Conservation (phyloP, 345 rosid genomes). For the Arabis alpina region DNA sequence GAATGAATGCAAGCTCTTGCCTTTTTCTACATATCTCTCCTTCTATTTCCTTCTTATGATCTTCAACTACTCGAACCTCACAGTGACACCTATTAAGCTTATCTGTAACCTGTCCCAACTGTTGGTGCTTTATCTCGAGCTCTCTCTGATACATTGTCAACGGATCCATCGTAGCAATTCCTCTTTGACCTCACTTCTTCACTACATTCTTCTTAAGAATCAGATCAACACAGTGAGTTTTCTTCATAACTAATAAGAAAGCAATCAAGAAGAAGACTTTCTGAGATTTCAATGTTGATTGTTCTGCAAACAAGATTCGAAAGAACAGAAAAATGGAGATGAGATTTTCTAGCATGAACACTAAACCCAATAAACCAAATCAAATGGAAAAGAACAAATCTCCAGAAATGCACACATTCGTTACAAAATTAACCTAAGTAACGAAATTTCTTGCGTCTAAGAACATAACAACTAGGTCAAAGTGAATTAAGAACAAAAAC, state of each 20-base stretch:
- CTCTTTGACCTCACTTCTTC: conserved; percentile 21
- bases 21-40: too few relatives aligned
- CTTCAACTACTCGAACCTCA: conserved; percentile 6
- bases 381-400: neutral
- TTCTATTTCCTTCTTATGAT: neutral
- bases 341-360: too few relatives aligned
- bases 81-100: neutral
- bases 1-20: too few relatives aligned
- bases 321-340: too few relatives aligned
- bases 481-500: too few relatives aligned
- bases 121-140: neutral
- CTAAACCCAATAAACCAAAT: too few relatives aligned
- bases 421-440: neutral
- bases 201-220: conserved; percentile 9
- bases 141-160: conserved; percentile 14
- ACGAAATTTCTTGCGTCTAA: neutral
- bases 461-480: too few relatives aligned
- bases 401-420: too few relatives aligned
- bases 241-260: too few relatives aligned
- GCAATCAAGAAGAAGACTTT: too few relatives aligned
- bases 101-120: neutral
- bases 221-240: too few relatives aligned
- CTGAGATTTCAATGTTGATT: neutral
- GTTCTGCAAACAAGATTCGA: neutral
- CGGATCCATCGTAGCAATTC: neutral